These are phyloP conservation scores for Saussurea involucrata DNA, from an alignment of 129 eudicot genomes.

Conservation along the genomic window DNA sequence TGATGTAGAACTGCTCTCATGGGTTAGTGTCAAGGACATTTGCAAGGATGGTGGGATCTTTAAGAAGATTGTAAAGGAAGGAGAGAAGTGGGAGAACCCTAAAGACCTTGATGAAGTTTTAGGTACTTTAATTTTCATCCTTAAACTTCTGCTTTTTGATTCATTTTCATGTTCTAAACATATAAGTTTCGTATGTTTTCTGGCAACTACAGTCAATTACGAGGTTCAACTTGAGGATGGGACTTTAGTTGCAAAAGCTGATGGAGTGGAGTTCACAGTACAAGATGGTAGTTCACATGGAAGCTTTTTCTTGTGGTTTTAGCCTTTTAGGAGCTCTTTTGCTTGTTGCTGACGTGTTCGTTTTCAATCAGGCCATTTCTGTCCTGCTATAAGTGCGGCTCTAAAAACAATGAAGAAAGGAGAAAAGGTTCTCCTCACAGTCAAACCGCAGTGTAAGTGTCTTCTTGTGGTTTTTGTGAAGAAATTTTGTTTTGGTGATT, in stretches of 20 bases:
- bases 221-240: constrained; percentile 86
- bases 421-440: constrained; percentile 69
- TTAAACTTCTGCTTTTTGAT: not conserved
- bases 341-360: not conserved
- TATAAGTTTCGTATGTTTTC: not conserved
- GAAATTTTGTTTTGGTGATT: not conserved
- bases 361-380: constrained; percentile 56
- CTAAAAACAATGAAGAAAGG: constrained; percentile 99
- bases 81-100: constrained; percentile 99
- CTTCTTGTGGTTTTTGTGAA: not conserved
- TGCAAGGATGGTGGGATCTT: constrained; percentile 97
- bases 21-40: constrained; percentile 92
- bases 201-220: constrained; percentile 55
- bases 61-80: constrained; percentile 76
- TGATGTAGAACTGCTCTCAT: constrained; percentile 86
- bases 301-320: not conserved
- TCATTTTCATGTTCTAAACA: not conserved
- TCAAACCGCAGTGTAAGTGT: constrained; percentile 83
- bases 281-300: constrained; percentile 46
- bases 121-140: constrained; percentile 39
- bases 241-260: constrained; percentile 62
- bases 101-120: constrained; percentile 94
- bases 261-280: constrained; percentile 81
- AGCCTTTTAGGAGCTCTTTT: not conserved
- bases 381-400: constrained; percentile 85